Base-by-base conservation (phyloP, 257 asterid species). In the Przewalskia tangutica region DNA sequence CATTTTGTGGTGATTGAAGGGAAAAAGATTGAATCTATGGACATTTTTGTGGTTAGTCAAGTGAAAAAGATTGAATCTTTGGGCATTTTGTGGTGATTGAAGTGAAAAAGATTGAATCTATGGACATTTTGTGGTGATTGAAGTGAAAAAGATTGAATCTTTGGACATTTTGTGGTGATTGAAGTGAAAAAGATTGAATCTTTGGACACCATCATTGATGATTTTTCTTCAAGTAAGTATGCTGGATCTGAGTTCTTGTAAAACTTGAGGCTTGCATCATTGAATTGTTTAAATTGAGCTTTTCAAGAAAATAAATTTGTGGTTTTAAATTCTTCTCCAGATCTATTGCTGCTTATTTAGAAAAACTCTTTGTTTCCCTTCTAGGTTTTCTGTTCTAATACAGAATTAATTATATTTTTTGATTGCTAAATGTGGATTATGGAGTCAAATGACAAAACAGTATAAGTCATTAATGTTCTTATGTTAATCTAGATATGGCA, bases 161-260 rank as follows among this genome's bases (percentile, higher is more conserved):
- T 27, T 27, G 32, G 32, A 2, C 32, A 27, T 27, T 27, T 27
- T 27, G 1, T 27, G 32, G 32, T 27, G 32, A 27, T 27, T 27
- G 32, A 27, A 27, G 32, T 27, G 32, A 27, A 27, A 77, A 81
- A 65, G 53, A 82, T 56, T 80, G 85, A 80, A 81, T 55, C 75
- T 83, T 86, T 84, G 64, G 80, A 84, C 80, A 75, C 27, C 46
- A 48, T 75, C 42, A 71, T 75, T 75, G 80, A 5, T 75, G 36
- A 50, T 13, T 50, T 82, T 83, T 73, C 76, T 84, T 84, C 78
- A 83, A 80, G 97, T 92, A 88, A 92, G 93, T 90, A 84, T 67
- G 65, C 84, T 92, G 91, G 98, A 94, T 91, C 94, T 88, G 90
- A 86, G 84, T 86, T 87, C 18, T 64, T 76, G 81, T 77, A 18